These are phyloP conservation scores for Podaxis sp. DNA, from an alignment of 768 basidiomycete species.

Conservation along the genomic window DNA sequence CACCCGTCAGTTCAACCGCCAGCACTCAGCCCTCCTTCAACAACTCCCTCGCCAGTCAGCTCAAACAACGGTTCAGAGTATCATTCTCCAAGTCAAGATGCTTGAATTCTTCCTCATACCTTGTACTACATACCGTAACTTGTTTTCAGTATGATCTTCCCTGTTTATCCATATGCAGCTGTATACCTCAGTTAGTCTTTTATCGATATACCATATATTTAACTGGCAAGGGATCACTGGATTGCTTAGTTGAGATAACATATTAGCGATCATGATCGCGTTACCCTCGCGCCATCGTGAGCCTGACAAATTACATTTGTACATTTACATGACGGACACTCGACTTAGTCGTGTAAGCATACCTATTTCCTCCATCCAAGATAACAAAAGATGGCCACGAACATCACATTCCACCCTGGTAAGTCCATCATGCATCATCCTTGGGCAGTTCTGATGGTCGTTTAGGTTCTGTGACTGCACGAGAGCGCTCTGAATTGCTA, in stretches of 20 bases:
- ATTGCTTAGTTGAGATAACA: neutral
- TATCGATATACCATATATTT: neutral
- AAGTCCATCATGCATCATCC: slow-evolving; percentile 11
- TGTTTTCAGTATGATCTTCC: neutral
- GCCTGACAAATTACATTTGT: neutral
- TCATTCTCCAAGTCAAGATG: slow-evolving; percentile 10
- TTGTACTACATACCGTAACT: neutral
- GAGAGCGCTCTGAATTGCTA: slow-evolving; percentile 68
- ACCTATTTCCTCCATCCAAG: neutral
- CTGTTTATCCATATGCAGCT: neutral
- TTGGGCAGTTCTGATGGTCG: neutral
- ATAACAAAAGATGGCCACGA: slow-evolving; percentile 37
- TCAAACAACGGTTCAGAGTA: slow-evolving; percentile 13
- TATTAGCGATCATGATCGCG: slow-evolving; percentile 23
- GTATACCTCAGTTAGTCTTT: neutral
- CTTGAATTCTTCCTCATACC: neutral
- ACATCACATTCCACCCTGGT: slow-evolving; percentile 75
- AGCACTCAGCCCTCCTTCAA: neutral
- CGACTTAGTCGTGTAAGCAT: neutral
- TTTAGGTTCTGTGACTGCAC: slow-evolving; percentile 66
- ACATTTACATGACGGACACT: neutral
- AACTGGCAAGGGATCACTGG: neutral
- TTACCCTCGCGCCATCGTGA: slow-evolving; percentile 26
- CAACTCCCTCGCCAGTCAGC: slow-evolving; percentile 3
- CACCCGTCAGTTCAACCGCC: neutral